These are phyloP conservation scores for Paratrypanosoma confusum DNA, from an alignment of 208 protist species.

Conservation along the genomic window DNA sequence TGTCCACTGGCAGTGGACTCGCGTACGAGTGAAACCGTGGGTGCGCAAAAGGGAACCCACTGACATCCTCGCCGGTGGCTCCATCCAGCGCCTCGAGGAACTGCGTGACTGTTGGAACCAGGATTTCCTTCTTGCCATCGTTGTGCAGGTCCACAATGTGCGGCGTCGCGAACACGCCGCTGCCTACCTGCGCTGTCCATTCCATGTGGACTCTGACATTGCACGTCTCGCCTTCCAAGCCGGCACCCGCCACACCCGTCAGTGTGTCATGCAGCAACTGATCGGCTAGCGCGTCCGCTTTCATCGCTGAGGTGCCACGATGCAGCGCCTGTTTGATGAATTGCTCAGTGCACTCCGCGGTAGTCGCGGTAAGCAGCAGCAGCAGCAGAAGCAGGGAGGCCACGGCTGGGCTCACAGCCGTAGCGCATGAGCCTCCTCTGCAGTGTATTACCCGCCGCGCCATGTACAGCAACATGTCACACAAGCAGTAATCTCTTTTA, in stretches of 20 bases:
- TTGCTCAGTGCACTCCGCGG: too few species aligned
- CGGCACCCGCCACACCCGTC: neutral
- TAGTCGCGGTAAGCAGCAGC: too few species aligned
- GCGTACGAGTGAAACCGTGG: slow-evolving; percentile 63
- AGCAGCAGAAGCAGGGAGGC: too few species aligned
- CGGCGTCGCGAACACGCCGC: slow-evolving; percentile 68
- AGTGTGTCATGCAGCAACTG: too few species aligned
- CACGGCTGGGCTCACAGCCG: too few species aligned
- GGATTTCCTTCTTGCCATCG: slow-evolving; percentile 74
- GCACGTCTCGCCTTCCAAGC: slow-evolving; percentile 16
- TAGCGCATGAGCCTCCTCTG: too few species aligned
- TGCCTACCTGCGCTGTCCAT: slow-evolving; percentile 71
- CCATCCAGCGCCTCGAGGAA: slow-evolving; percentile 61
- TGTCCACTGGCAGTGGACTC: slow-evolving; percentile 71
- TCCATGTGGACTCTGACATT: slow-evolving; percentile 37
- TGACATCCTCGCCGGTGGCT: slow-evolving; percentile 31
- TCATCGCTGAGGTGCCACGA: too few species aligned
- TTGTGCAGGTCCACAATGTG: slow-evolving; percentile 65
- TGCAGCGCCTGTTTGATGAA: too few species aligned
- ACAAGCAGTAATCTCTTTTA: too few species aligned
- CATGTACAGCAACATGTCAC: too few species aligned
- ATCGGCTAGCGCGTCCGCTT: too few species aligned
- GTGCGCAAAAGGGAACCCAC: slow-evolving; percentile 77
- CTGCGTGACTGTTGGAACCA: slow-evolving; percentile 66
- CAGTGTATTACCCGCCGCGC: too few species aligned